Evolutionary conservation across 768 basidiomycete species (phyloP), one percentile per base, ranked within the genome.

Genomic region (Amanita fuliginea): DNA sequence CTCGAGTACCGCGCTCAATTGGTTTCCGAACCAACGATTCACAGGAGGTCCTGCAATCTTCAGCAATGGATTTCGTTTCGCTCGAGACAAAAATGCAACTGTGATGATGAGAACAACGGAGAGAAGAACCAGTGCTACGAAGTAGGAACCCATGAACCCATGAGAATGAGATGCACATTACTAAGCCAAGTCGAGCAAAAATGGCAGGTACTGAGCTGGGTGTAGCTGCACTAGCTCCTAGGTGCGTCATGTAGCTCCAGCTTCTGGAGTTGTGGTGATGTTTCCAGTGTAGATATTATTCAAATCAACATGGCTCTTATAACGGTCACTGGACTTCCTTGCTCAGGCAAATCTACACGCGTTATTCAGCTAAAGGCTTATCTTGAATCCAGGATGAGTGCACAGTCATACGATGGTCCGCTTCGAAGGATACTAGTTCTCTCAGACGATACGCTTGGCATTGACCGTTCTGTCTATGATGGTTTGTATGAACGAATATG

Each of bases 291-390:
- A 30, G 30, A 30, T 30, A 30, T 4, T 3, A 30, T 32, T 32
- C 32, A 32, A 32, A 32, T 7, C 32, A 32, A 4, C 34, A 96
- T 97, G 95, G 91, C 95, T n/a, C 74, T 96, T 36, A 71, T 99
- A 56, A 95, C 92, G 2, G 70, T 98, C 35, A 76, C 86, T 24
- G 95, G 95, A 13, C 94, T 75, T 66, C 95, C 95, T 0, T 81
- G 74, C 55, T 83, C 86, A 36, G 94, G 95, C 49, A 99, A 99
- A 67, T 76, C 87, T 1, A 70, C 62, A n/a, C 69, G 92, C 32
- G 85, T 83, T 1, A 52, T 61, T 0, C 78, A 92, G 60, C 72
- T 99, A 42, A 69, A 71, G 47, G 57, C 59, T 4, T 71, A 76
- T 56, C 71, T 97, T 43, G 70, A 82, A 43, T 37, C 47, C 2